Evolutionary conservation across 192 early-diverging fungal genomes (phyloP), one percentile per base, ranked within the genome.

Genomic region (Podila clonocystis): DNA sequence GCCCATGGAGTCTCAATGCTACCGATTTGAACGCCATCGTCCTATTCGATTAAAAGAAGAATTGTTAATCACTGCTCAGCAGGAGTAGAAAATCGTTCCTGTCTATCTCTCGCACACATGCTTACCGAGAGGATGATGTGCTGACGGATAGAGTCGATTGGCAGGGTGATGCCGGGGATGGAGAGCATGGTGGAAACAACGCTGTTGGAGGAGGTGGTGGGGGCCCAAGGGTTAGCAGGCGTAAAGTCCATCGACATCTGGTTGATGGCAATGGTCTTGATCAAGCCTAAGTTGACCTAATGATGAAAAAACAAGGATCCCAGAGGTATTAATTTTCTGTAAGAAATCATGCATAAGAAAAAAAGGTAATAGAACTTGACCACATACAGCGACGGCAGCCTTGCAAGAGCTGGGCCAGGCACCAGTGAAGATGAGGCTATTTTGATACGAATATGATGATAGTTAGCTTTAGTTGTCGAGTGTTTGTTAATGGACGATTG

Each of bases 191-290:
- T 67, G 65, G 86, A 85, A n/a, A 82, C 62, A 48, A 86, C 58
- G 50, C 58, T 66, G 67, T 60, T 86, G 31, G 88, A 87, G 19
- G 77, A 73, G 6, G 82, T 72, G 52, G 67, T 60, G 20, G 88
- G 88, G n/a, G 73, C 62, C 68, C 83, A 89, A n/a, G 85, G 63
- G 58, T 82, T 77, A 15, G 65, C 48, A 12, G 79, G 72, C 24
- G 86, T 85, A 65, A 89, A 87, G 62, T 89, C 84, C 58, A 87
- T 75, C 2, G 76, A 62, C 82, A 84, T 82, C n/a, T 87, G 74
- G 58, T 70, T 84, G 70, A 88, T 71, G 34, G 84, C 58, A 33
- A 86, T 74, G 30, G 63, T 31, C 30, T 72, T 38, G 50, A 85
- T 85, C 64, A 88, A 70, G 15, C 84, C 64, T 22, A 86, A 45